Conservation (phyloP, 2,329 filamentous ascomycete species). For the Xylariales sp. region DNA sequence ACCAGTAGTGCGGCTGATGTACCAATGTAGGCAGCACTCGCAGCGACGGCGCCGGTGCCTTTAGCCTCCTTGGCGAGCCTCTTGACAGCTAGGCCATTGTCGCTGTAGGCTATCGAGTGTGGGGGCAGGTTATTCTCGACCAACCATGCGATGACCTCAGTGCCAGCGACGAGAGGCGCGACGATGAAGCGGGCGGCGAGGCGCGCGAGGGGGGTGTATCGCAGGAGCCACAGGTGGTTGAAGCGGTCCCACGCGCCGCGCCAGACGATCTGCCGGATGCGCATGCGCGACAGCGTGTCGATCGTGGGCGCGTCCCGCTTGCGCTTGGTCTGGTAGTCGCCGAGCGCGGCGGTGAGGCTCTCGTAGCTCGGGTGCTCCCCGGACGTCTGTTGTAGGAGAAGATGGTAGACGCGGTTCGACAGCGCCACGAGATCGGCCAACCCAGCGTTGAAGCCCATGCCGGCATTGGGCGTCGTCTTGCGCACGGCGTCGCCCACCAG, state of each 20-base stretch:
- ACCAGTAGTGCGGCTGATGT: too few species aligned
- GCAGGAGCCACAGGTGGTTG: background rate
- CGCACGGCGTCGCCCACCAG: conserved; percentile 5
- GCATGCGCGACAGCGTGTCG: conserved; percentile 1
- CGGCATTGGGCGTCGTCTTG: conserved; percentile 4
- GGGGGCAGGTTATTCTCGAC: conserved; percentile 1
- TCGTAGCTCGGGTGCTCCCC: background rate
- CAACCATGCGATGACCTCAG: conserved; percentile 1
- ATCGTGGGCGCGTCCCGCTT: background rate
- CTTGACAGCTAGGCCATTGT: too few species aligned
- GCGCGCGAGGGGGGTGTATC: background rate
- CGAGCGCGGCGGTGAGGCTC: background rate
- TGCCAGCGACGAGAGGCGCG: background rate
- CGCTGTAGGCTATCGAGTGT: too few species aligned
- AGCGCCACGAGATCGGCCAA: conserved; percentile 2
- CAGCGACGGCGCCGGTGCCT: too few species aligned
- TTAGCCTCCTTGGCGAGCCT: too few species aligned
- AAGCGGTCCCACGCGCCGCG: background rate
- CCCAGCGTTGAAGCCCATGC: conserved; percentile 5
- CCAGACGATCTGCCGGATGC: conserved; percentile 4
- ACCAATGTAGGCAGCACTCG: too few species aligned
- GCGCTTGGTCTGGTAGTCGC: conserved; percentile 3
- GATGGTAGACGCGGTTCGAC: conserved; percentile 1
- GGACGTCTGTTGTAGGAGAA: background rate
- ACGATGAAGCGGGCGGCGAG: conserved; percentile 1